Evolutionary conservation across 805 yeast genomes (phyloP), one percentile per base, ranked within the genome.

Genomic region (Metahyphopichia silvanorum): DNA sequence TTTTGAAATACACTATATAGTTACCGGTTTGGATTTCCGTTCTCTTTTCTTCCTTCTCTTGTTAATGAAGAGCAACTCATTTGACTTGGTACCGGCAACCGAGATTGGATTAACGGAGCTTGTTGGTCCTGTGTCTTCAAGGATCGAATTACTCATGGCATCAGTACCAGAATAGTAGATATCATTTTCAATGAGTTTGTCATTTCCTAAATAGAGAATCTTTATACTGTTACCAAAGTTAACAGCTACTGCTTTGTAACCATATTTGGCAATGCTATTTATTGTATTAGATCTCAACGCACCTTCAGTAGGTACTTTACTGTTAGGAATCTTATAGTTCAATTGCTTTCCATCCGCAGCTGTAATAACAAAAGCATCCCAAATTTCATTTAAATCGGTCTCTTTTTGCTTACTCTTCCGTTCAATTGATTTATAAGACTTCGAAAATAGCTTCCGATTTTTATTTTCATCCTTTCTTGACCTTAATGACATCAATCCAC

Each of bases 351-450:
- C 95, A 34, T 72, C 69, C n/a, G 79, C 76, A 4, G 74, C 68
- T 63, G 65, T 55, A 6, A 86, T 74, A 2, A 87, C 79, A 73
- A 86, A 86, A 1, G 93, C 94, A 53, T 86, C 89, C 93, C 94
- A 85, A 8, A 39, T 16, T 16, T 43, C 33, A 12, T 40, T 43
- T 14, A 42, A 37, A 7, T 19, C 29, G 19, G n/a, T 16, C 17
- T 11, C 20, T 12, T 29, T 15, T n/a, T 13, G 12, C 8, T 5
- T 12, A 7, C 27, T 22, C 14, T 26, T 26, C 19, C 28, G 21
- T 6, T n/a, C 23, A 7, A 27, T n/a, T 13, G 21, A 18, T n/a
- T 18, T 16, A 13, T 18, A 18, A 4, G 35, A 16, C 16, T 27
- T 27, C 6, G 30, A 16, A 15, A 11, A 6, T 11, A 16, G 22